Conservation (phyloP, 73 alveolate genomes). For the Symbiodinium pilosum region DNA sequence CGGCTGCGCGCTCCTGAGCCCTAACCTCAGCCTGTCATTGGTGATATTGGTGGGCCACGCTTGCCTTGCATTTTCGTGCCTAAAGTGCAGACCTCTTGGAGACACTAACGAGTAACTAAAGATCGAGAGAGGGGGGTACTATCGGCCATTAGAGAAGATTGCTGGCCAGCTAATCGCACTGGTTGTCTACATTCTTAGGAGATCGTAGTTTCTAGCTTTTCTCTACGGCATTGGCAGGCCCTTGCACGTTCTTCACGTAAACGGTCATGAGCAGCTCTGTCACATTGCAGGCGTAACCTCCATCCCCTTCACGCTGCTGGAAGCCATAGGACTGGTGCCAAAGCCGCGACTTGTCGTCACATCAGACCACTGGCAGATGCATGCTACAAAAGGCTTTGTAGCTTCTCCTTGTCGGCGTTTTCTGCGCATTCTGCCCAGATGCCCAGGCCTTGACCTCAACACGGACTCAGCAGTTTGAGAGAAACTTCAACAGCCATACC, state of each 20-base stretch:
- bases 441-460: no score
- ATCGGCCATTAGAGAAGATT: not conserved
- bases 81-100: no score
- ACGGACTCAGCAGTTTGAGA: not conserved
- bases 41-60: no score
- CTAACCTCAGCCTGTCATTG: not conserved
- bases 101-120: not conserved
- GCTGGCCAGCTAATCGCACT: not conserved
- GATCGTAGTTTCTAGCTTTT: no score
- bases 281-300: slow-evolving; percentile 13
- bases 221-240: no score
- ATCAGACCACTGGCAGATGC: not conserved
- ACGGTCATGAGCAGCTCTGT: no score
- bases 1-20: slow-evolving; percentile 29
- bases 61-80: not conserved
- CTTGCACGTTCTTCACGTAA: no score
- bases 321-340: slow-evolving; percentile 4
- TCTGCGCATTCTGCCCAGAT: no score
- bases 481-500: not conserved
- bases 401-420: not conserved
- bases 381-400: not conserved
- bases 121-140: not conserved
- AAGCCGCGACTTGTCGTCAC: slow-evolving; percentile 21
- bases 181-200: no score
- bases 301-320: slow-evolving; percentile 42